A percentile compares a stretch with the other conserved stretches of the same genome.
Conservation (phyloP, 306 rosid genomes). For the Fragaria ananassa region DNA sequence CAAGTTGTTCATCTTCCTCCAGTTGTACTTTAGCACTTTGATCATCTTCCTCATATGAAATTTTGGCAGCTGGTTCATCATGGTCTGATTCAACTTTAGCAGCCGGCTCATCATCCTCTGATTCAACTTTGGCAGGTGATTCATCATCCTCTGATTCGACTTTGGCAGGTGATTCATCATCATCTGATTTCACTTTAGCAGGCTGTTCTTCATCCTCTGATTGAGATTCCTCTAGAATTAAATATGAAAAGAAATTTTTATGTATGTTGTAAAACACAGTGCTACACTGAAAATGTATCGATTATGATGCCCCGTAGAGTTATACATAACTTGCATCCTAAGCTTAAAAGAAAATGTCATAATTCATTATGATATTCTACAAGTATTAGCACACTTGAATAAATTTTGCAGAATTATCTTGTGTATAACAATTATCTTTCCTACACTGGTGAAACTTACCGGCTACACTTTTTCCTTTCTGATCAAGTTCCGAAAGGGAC, state of each 20-base stretch:
- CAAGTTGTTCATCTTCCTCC: constrained; percentile 94
- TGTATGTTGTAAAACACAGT: neutral
- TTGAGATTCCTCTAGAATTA: constrained; percentile 45
- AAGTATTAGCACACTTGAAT: constrained; percentile 2
- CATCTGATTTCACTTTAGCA: constrained; percentile 12
- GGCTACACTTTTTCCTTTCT: constrained; percentile 42
- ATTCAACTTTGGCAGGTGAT: constrained; percentile 20
- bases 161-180: constrained; percentile 9
- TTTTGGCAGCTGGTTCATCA: constrained; percentile 32
- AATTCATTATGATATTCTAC: neutral
- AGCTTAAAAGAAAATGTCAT: neutral
- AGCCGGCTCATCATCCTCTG: constrained; percentile 41
- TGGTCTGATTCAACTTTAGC: constrained; percentile 27
- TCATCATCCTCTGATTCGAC: constrained; percentile 30
- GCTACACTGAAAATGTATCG: neutral
- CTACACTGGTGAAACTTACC: constrained; percentile 48
- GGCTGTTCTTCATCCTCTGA: constrained; percentile 27
- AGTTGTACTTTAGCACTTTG: constrained; percentile 51
- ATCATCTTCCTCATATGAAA: constrained; percentile 49
- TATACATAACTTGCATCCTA: neutral
- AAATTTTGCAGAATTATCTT: neutral
- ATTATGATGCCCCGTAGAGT: neutral
- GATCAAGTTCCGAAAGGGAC: constrained; percentile 68
- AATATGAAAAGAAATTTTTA: constrained; percentile 9
- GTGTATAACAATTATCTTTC: neutral